Evolutionary conservation across 495 filamentous ascomycete genomes (phyloP).

Genomic region (Penicillium flavigenum): DNA sequence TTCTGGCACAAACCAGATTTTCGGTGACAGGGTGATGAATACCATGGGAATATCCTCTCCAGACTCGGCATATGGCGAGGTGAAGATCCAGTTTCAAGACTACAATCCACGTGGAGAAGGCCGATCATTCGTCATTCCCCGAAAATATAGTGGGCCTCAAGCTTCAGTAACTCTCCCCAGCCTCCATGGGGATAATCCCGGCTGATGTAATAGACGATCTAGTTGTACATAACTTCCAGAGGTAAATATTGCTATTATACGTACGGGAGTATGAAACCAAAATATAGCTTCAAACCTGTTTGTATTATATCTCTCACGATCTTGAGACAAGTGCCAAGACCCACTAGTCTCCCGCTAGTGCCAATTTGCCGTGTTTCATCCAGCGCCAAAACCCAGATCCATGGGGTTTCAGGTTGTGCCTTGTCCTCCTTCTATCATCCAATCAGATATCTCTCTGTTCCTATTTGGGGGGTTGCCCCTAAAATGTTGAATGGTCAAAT

Average conservation of each 20-base stretch:
- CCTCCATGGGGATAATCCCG: background rate
- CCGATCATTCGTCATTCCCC: slow-evolving; percentile 12
- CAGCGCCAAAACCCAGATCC: slow-evolving; percentile 23
- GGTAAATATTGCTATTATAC: no score
- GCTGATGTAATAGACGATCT: no score
- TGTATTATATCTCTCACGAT: background rate
- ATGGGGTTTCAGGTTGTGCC: slow-evolving; percentile 28
- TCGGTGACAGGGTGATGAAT: background rate
- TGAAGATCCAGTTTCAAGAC: slow-evolving; percentile 20
- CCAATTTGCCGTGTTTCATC: slow-evolving; percentile 30
- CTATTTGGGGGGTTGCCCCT: background rate
- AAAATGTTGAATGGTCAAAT: slow-evolving; percentile 4
- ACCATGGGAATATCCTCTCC: slow-evolving; percentile 3
- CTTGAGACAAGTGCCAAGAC: slow-evolving; percentile 11
- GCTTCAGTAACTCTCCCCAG: background rate
- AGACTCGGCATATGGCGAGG: background rate
- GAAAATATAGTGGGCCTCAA: slow-evolving; percentile 2
- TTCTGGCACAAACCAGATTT: background rate
- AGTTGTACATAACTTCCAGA: no score
- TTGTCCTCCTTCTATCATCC: background rate
- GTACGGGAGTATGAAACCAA: no score
- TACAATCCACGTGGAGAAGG: slow-evolving; percentile 20
- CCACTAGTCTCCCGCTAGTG: slow-evolving; percentile 23
- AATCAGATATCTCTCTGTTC: slow-evolving; percentile 3
- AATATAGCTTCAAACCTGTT: no score